Percentiles rank a stretch among this genome's conserved stretches.
Conservation (phyloP, 257 asterid species). For the Nicotiana tomentosiformis region DNA sequence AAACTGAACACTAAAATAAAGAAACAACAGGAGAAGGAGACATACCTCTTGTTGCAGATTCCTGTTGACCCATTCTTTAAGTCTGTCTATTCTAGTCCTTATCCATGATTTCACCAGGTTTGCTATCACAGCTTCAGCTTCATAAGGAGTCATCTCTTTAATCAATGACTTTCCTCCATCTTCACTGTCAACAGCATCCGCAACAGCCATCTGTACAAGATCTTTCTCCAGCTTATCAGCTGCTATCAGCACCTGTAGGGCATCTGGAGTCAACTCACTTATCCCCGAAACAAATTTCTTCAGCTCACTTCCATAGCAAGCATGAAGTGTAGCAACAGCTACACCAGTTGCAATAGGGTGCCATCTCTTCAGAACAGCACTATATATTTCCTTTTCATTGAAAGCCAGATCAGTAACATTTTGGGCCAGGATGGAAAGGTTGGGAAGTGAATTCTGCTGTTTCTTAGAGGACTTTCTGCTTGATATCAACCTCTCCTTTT, state of each 20-base stretch:
- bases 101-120: conserved; percentile 80
- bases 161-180: conserved; percentile 95
- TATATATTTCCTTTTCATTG: conserved; percentile 85
- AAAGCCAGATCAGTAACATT: conserved; percentile 65
- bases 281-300: conserved; percentile 57
- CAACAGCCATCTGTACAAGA: conserved; percentile 89
- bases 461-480: conserved; percentile 58
- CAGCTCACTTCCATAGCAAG: conserved; percentile 73
- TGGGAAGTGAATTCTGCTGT: conserved; percentile 66
- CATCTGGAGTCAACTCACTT: conserved; percentile 82
- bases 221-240: conserved; percentile 88
- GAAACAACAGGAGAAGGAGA: background rate
- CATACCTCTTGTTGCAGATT: conserved; percentile 80
- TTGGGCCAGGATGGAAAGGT: conserved; percentile 75
- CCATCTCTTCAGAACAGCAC: conserved; percentile 76
- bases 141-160: conserved; percentile 92
- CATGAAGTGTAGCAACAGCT: conserved; percentile 87
- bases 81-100: conserved; percentile 64
- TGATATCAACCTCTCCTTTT: conserved; percentile 62
- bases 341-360: conserved; percentile 86
- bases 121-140: conserved; percentile 70
- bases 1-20: background rate
- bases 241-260: conserved; percentile 81
- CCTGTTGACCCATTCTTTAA: conserved; percentile 82
- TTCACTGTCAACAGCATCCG: conserved; percentile 83